phyloP scores from a whole-genome alignment of 1,284 basidiomycete genomes.

The Apiotrichum sp. region DNA sequence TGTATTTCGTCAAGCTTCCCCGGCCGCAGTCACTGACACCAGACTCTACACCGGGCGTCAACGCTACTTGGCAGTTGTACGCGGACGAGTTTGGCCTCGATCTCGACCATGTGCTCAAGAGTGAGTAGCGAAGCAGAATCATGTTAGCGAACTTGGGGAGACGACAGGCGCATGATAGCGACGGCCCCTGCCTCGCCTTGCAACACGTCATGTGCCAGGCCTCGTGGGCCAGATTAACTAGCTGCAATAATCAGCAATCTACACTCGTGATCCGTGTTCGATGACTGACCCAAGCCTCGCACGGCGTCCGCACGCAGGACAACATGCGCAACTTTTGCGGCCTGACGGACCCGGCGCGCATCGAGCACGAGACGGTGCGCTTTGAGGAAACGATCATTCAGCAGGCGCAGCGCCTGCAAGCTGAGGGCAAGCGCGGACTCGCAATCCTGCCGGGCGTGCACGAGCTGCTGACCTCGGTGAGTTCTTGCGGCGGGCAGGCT shows the following conservation, averaged over 20 bases:
- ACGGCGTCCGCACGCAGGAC: slow-evolving; percentile 67
- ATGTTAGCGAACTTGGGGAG: too few relatives aligned
- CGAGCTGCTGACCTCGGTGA: slow-evolving; percentile 31
- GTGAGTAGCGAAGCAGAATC: slow-evolving; percentile 21
- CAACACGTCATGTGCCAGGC: background rate
- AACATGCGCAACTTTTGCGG: slow-evolving; percentile 63
- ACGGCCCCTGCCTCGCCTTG: background rate
- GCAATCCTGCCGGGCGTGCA: slow-evolving; percentile 42
- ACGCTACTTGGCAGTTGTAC: slow-evolving; percentile 43
- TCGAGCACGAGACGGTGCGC: slow-evolving; percentile 43
- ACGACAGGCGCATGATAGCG: background rate
- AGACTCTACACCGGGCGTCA: slow-evolving; percentile 45
- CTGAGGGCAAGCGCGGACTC: slow-evolving; percentile 39
- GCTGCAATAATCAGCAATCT: background rate
- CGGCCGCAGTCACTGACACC: background rate
- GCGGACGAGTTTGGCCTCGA: slow-evolving; percentile 41
- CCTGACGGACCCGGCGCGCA: slow-evolving; percentile 55
- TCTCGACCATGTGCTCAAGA: slow-evolving; percentile 40
- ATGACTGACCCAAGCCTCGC: slow-evolving; percentile 53
- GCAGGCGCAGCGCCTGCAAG: slow-evolving; percentile 38
- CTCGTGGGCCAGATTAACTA: background rate
- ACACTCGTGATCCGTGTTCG: too few relatives aligned
- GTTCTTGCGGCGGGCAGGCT: slow-evolving; percentile 4
- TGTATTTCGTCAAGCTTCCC: too few relatives aligned
- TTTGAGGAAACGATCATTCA: slow-evolving; percentile 45